Conservation (phyloP, 176 grass and related monocot species). For the Raddia guianensis region DNA sequence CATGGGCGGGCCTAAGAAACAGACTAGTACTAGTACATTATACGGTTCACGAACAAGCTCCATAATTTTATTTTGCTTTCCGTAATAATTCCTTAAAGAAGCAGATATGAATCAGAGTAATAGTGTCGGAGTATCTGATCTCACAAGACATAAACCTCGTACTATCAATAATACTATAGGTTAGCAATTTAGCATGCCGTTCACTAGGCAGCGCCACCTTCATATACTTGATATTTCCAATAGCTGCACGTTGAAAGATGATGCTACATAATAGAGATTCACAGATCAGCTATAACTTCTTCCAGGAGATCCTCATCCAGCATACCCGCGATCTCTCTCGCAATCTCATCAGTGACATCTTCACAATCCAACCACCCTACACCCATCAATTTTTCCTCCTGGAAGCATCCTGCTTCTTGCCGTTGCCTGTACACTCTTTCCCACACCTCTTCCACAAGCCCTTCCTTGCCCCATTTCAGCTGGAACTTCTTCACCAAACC, state of each 20-base stretch:
- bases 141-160: background rate
- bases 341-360: slow-evolving; percentile 42
- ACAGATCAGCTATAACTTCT: slow-evolving; percentile 50
- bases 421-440: slow-evolving; percentile 40
- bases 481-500: background rate
- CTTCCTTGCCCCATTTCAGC: slow-evolving; percentile 34
- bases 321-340: slow-evolving; percentile 42
- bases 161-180: background rate
- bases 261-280: too few species aligned
- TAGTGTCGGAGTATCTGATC: background rate
- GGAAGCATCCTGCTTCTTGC: slow-evolving; percentile 42
- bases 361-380: slow-evolving; percentile 48
- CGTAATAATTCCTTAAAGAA: background rate
- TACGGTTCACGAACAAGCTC: background rate
- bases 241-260: background rate
- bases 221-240: background rate
- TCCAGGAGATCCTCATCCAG: slow-evolving; percentile 56
- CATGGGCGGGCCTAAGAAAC: slow-evolving; percentile 6
- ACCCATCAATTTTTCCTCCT: slow-evolving; percentile 57
- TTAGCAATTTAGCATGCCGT: background rate
- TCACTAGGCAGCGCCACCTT: background rate
- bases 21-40: background rate
- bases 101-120: background rate
- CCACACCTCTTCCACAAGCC: slow-evolving; percentile 55
- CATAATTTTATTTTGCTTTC: background rate